phyloP scores from a whole-genome alignment of 2,329 filamentous ascomycete genomes.

The Venturia effusa region DNA sequence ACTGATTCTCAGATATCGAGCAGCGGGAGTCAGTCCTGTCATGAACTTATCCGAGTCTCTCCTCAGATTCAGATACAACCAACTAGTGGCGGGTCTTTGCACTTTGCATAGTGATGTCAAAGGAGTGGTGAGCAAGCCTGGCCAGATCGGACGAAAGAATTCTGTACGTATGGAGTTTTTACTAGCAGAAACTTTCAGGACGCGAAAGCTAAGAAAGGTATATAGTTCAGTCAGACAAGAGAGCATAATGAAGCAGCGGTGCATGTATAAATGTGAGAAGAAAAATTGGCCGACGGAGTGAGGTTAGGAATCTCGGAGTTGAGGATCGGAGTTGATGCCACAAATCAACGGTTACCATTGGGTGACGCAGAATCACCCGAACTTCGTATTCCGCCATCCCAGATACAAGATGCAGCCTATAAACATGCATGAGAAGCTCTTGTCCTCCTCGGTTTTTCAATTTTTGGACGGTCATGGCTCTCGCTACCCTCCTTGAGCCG shows the following conservation, averaged over 20 bases:
- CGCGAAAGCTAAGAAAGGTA: no score
- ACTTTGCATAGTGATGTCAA: no score
- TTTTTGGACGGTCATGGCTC: neutral
- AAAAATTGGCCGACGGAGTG: neutral
- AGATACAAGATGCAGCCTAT: neutral
- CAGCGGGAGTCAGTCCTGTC: no score
- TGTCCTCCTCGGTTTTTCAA: neutral
- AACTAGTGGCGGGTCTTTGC: no score
- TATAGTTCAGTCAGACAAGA: neutral
- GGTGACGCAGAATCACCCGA: neutral
- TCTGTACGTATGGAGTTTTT: no score
- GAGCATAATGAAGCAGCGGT: neutral
- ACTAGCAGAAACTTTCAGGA: no score
- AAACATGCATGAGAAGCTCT: neutral
- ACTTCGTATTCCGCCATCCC: neutral
- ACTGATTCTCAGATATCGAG: no score
- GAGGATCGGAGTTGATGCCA: neutral
- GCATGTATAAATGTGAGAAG: neutral
- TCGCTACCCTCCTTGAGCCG: conserved; percentile 9
- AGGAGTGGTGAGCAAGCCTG: no score
- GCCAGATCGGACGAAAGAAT: no score
- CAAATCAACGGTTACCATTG: neutral
- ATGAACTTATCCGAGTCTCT: no score
- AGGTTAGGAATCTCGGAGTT: neutral
- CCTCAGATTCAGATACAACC: no score